Evolutionary conservation across 2,329 filamentous ascomycete species (phyloP).

Genomic region (Talaromyces rugulosus): DNA sequence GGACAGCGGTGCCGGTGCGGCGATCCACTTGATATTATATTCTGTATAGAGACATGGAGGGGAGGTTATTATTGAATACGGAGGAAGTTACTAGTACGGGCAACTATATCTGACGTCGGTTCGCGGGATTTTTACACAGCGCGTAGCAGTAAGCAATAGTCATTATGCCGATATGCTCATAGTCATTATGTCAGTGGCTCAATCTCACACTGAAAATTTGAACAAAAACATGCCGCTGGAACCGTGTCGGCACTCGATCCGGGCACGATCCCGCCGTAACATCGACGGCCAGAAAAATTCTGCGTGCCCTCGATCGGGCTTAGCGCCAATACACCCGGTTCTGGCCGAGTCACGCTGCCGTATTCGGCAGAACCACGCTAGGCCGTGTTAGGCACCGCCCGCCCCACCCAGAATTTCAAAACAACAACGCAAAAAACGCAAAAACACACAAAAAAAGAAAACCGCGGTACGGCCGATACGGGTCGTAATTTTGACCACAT

Average conservation of each 20-base stretch:
- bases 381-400: not conserved
- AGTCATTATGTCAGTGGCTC: not conserved
- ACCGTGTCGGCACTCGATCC: not conserved
- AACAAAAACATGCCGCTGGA: not conserved
- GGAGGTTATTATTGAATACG: no score
- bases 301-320: not conserved
- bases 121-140: no score
- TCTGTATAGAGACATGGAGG: no score
- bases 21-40: not conserved
- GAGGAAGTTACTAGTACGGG: no score
- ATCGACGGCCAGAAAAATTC: not conserved
- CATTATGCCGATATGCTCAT: no score
- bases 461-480: not conserved
- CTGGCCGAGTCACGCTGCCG: conserved; percentile 7
- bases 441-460: not conserved
- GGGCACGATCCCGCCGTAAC: not conserved
- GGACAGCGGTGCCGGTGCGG: not conserved
- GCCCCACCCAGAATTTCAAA: not conserved
- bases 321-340: conserved; percentile 11
- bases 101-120: no score
- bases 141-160: no score
- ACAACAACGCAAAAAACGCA: not conserved
- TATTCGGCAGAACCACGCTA: conserved; percentile 7
- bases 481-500: not conserved
- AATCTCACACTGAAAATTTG: not conserved